A percentile compares a stretch with the other conserved stretches of the same genome.
phyloP scores from a whole-genome alignment of 345 rosid species.

The Corchorus olitorius region DNA sequence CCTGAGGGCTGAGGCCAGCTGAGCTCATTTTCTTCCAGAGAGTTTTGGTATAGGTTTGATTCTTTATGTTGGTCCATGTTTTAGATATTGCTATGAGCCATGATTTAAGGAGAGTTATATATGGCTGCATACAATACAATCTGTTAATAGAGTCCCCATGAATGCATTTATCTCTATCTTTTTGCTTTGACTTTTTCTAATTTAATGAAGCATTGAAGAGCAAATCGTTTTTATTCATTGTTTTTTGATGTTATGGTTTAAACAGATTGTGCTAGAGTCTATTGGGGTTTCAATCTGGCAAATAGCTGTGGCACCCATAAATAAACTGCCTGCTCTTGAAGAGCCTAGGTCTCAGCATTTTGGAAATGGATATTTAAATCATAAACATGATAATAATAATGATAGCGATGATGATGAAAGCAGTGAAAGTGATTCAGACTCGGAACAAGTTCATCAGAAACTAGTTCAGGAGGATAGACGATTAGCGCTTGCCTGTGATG shows the following conservation, averaged over 20 bases:
- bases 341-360: slow-evolving; percentile 36
- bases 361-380: slow-evolving; percentile 57
- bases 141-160: background rate
- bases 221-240: slow-evolving; percentile 1
- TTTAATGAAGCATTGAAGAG: background rate
- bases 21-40: background rate
- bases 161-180: background rate
- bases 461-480: slow-evolving; percentile 39
- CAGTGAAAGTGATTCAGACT: slow-evolving; percentile 62
- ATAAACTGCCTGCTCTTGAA: slow-evolving; percentile 18
- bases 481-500: slow-evolving; percentile 80
- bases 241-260: background rate
- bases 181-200: no score
- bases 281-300: slow-evolving; percentile 91
- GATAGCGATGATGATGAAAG: slow-evolving; percentile 43
- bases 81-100: background rate
- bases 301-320: slow-evolving; percentile 68
- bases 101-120: background rate
- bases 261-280: slow-evolving; percentile 75
- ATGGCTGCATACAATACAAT: background rate
- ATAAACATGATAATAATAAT: slow-evolving; percentile 32
- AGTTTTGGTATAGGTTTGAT: background rate
- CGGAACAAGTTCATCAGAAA: slow-evolving; percentile 41
- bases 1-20: background rate
- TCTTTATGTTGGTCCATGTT: background rate